Conservation (phyloP, 2,329 filamentous ascomycete species). For the Allantophomopsis lycopodina region DNA sequence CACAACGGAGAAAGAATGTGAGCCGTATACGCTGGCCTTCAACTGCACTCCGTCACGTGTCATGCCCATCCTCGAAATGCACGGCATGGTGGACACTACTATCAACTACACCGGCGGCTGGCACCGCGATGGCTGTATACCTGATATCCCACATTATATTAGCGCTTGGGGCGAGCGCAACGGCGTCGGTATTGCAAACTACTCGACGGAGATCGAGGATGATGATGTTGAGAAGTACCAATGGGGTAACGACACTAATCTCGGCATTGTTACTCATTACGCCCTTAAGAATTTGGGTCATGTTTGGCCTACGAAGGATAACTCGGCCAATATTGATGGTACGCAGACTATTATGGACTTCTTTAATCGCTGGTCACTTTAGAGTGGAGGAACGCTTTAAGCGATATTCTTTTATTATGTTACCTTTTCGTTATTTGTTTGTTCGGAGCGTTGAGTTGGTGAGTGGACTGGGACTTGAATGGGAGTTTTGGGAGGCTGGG, state of each 20-base stretch:
- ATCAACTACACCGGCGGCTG: not conserved
- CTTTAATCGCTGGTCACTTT: too few relatives aligned
- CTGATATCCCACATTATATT: not conserved
- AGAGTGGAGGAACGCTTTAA: too few relatives aligned
- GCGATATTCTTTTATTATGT: too few relatives aligned
- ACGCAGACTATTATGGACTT: too few relatives aligned
- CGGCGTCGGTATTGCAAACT: not conserved
- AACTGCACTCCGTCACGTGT: conserved; percentile 1
- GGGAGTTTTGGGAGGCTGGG: too few relatives aligned
- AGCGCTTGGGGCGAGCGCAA: not conserved
- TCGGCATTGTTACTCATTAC: not conserved
- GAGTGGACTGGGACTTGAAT: too few relatives aligned
- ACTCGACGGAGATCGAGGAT: not conserved
- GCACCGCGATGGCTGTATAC: not conserved
- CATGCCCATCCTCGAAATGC: not conserved
- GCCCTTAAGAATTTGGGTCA: not conserved
- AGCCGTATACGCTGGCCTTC: not conserved
- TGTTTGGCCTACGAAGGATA: not conserved
- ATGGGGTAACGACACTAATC: not conserved
- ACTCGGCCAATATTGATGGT: too few relatives aligned
- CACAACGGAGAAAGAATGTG: too few relatives aligned
- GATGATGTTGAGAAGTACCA: not conserved
- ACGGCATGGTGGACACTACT: conserved; percentile 2
- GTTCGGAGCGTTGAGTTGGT: too few relatives aligned
- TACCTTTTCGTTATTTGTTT: too few relatives aligned